A percentile compares a stretch with the other conserved stretches of the same genome.
Evolutionary conservation across 129 eudicot species (phyloP).

Genomic region (Centella asiatica): DNA sequence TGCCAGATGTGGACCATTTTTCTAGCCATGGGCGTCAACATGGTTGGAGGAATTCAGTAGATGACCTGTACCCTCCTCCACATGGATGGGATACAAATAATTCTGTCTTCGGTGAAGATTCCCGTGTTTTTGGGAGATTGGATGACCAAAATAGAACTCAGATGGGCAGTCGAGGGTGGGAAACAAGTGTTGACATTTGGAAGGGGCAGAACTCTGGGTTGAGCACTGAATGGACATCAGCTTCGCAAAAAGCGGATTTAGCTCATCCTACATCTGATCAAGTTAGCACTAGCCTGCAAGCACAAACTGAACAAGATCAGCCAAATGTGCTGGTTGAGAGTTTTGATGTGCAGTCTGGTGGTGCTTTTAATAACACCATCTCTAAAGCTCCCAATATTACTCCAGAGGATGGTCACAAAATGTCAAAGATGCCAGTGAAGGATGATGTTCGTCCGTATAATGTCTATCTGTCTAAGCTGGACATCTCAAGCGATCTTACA

Average conservation of each 20-base stretch:
- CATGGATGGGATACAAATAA: conserved; percentile 76
- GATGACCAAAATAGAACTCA: conserved; percentile 48
- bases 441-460: conserved; percentile 28
- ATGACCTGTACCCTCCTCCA: conserved; percentile 48
- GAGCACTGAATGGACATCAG: conserved; percentile 33
- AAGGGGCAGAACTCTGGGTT: conserved; percentile 37
- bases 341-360: conserved; percentile 15
- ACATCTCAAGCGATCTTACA: conserved; percentile 65
- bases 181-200: conserved; percentile 51
- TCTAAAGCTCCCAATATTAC: conserved; percentile 24
- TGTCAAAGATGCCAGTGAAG: conserved; percentile 25
- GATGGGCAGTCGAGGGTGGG: conserved; percentile 51
- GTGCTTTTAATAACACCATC: conserved; percentile 22
- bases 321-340: conserved; percentile 26
- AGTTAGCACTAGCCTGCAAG: conserved; percentile 29
- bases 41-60: conserved; percentile 67
- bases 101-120: conserved; percentile 48
- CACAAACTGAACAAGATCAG: conserved; percentile 33
- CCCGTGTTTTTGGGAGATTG: conserved; percentile 50
- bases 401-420: conserved; percentile 26
- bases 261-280: conserved; percentile 34
- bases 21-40: conserved; percentile 53
- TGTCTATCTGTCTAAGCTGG: conserved; percentile 64
- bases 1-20: conserved; percentile 54
- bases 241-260: conserved; percentile 35